Percentiles rank a stretch among this genome's conserved stretches.
phyloP scores from a whole-genome alignment of 805 yeast species.

The Lipomyces starkeyi region DNA sequence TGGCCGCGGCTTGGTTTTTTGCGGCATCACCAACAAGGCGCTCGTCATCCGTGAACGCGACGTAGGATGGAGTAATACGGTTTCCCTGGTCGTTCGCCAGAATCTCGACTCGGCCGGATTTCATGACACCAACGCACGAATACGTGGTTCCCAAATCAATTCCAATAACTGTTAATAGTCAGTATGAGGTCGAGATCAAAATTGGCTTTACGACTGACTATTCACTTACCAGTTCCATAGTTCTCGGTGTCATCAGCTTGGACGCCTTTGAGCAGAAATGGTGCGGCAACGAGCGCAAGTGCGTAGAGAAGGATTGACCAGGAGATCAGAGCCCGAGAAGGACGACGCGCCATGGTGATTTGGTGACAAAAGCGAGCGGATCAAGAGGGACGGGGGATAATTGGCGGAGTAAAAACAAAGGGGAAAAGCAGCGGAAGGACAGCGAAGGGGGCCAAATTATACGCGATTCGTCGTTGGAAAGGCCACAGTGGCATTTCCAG shows the following conservation, averaged over 20 bases:
- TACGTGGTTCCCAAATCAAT: constrained; percentile 98
- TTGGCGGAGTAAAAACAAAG: not conserved
- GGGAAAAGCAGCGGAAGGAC: not conserved
- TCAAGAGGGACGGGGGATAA: not conserved
- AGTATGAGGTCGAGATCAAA: not conserved
- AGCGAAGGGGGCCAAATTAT: constrained; percentile 9
- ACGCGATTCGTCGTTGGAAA: constrained; percentile 16
- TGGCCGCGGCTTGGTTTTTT: constrained; percentile 97
- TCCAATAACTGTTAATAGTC: constrained; percentile 65
- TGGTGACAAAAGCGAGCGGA: not conserved
- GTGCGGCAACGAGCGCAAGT: constrained; percentile 46
- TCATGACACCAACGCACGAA: constrained; percentile 92
- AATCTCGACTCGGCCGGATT: constrained; percentile 89
- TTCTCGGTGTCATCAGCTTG: constrained; percentile 48
- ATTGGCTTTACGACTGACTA: not conserved
- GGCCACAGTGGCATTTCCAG: constrained; percentile 38
- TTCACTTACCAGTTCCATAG: constrained; percentile 48
- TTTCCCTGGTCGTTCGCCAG: constrained; percentile 98
- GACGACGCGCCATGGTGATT: constrained; percentile 28
- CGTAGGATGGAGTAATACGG: constrained; percentile 96
- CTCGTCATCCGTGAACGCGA: constrained; percentile 93
- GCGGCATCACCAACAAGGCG: constrained; percentile 97
- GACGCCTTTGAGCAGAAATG: constrained; percentile 44
- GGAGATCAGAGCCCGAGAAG: constrained; percentile 37
- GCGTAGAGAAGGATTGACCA: constrained; percentile 48